Conservation (phyloP, 2,329 filamentous ascomycete species). For the Bipolaris victoriae region DNA sequence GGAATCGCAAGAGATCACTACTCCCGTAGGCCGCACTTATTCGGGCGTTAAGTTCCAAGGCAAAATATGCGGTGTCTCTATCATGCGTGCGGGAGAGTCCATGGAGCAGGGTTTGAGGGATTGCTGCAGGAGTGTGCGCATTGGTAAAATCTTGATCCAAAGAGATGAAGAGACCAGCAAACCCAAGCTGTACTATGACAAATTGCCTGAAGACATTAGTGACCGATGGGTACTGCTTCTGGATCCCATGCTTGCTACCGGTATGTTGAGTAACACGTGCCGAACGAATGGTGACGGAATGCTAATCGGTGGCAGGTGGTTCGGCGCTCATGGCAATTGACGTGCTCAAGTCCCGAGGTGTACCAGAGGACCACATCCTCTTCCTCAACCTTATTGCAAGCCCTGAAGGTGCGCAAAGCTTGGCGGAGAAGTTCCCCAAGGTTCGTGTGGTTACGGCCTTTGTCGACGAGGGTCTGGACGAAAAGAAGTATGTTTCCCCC, state of each 20-base stretch:
- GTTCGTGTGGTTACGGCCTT: constrained; percentile 94
- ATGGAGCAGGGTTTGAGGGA: constrained; percentile 98
- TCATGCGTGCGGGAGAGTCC: constrained; percentile 96
- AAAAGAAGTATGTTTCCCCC: constrained; percentile 78
- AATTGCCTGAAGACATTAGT: constrained; percentile 91
- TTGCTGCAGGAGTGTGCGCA: constrained; percentile 96
- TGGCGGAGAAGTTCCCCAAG: constrained; percentile 86
- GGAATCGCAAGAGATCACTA: constrained; percentile 85
- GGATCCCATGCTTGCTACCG: constrained; percentile 99
- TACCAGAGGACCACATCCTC: constrained; percentile 92
- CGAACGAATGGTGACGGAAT: background rate
- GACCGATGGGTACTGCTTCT: constrained; percentile 91
- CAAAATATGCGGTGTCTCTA: constrained; percentile 97
- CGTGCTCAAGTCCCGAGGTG: constrained; percentile 85
- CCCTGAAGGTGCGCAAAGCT: constrained; percentile 87
- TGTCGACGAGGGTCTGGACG: constrained; percentile 93
- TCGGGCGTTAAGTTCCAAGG: constrained; percentile 93
- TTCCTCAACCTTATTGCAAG: constrained; percentile 99
- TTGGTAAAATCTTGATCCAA: constrained; percentile 98
- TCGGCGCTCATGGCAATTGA: constrained; percentile 97
- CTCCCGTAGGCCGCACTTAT: constrained; percentile 87
- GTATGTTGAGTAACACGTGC: constrained; percentile 55
- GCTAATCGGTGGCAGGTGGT: constrained; percentile 65
- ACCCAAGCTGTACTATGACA: constrained; percentile 97
- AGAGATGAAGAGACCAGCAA: constrained; percentile 91